These are phyloP conservation scores for Gaultheria prostrata DNA, from an alignment of 148 eudicot genomes.

Conservation along the genomic window DNA sequence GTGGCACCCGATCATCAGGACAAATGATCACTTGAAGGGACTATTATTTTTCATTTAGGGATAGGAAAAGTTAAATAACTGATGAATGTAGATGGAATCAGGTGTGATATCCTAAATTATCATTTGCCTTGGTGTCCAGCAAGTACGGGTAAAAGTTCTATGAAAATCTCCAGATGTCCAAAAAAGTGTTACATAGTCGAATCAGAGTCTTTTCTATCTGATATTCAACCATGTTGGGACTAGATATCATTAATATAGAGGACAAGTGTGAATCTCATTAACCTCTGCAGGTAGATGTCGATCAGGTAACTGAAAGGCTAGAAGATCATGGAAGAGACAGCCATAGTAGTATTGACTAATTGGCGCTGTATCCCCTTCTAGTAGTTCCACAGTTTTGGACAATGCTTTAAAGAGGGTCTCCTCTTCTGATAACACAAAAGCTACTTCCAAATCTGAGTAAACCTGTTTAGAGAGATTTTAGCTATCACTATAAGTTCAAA, in stretches of 20 bases:
- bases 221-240: not conserved
- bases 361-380: constrained; percentile 83
- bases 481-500: not conserved
- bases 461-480: constrained; percentile 46
- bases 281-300: constrained; percentile 83
- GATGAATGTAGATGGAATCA: not conserved
- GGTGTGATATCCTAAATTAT: not conserved
- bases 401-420: constrained; percentile 67
- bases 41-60: not conserved
- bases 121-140: not conserved
- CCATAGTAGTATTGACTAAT: constrained; percentile 94
- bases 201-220: not conserved
- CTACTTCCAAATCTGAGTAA: constrained; percentile 92
- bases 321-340: constrained; percentile 91
- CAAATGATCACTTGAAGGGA: not conserved
- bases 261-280: constrained; percentile 12
- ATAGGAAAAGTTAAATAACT: constrained; percentile 1
- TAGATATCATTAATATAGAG: not conserved
- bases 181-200: not conserved
- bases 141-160: not conserved
- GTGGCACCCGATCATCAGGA: not conserved
- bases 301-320: constrained; percentile 89
- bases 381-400: constrained; percentile 82
- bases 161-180: constrained; percentile 6
- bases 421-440: constrained; percentile 94